A percentile compares a stretch with the other conserved stretches of the same genome.
Evolutionary conservation across 306 rosid species (phyloP).

Genomic region (Sicyos edulis): DNA sequence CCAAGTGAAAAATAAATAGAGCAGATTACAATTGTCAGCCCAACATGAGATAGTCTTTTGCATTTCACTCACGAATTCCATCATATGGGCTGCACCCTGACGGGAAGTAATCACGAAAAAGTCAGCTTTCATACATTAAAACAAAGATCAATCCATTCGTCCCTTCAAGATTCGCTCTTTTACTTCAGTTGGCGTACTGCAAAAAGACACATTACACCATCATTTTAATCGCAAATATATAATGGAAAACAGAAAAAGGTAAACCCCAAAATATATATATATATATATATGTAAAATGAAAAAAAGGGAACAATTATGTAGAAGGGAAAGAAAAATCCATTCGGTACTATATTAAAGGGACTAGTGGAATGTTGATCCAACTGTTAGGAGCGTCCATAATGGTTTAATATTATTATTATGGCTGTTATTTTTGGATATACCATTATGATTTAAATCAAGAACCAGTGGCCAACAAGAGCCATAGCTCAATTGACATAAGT

Average conservation of each 20-base stretch:
- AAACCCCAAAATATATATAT: no score
- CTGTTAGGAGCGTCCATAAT: not conserved
- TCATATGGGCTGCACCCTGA: conserved; percentile 2
- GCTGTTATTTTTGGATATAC: not conserved
- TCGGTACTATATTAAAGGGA: not conserved
- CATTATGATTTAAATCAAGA: not conserved
- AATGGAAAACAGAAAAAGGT: not conserved
- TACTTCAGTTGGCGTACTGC: conserved; percentile 91
- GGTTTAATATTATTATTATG: not conserved
- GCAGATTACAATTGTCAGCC: conserved; percentile 14
- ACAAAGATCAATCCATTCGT: conserved; percentile 68
- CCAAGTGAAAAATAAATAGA: conserved; percentile 9
- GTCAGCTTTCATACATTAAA: not conserved
- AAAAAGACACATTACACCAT: conserved; percentile 19
- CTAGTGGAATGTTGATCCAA: not conserved
- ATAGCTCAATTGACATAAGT: no score
- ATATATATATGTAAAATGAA: no score
- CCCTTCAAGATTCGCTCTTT: conserved; percentile 91
- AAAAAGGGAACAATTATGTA: not conserved
- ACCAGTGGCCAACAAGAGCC: no score
- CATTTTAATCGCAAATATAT: not conserved
- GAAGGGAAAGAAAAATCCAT: not conserved
- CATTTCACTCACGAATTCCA: conserved; percentile 14
- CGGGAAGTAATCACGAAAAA: conserved; percentile 1
- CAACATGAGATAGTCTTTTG: conserved; percentile 5